phyloP scores from a whole-genome alignment of 305 asterid genomes.

The Fraxinus latifolia region DNA sequence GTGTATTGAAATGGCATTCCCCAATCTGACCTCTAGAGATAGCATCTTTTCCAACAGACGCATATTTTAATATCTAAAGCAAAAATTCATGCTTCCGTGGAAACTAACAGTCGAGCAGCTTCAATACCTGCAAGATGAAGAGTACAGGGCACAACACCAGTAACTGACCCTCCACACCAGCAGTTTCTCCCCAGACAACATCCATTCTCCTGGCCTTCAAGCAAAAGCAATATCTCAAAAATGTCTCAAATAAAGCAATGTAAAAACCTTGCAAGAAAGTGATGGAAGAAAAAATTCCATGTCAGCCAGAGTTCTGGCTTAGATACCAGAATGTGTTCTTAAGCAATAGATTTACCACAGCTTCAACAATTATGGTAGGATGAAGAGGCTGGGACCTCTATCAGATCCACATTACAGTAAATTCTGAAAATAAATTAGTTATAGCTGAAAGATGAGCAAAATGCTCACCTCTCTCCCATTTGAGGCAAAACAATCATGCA shows the following conservation, averaged over 20 bases:
- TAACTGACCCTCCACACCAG: constrained; percentile 96
- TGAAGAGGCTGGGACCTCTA: constrained; percentile 3
- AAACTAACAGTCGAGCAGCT: background rate
- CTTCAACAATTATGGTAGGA: background rate
- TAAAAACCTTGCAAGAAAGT: background rate
- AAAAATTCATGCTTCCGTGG: background rate
- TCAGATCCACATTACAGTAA: background rate
- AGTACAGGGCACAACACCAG: constrained; percentile 72
- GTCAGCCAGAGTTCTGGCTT: background rate
- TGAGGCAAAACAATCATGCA: background rate
- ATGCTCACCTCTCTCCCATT: background rate
- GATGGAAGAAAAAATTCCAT: background rate
- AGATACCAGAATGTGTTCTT: background rate
- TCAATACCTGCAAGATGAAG: constrained; percentile 74
- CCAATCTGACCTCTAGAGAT: background rate
- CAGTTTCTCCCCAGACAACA: constrained; percentile 99
- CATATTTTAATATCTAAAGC: background rate
- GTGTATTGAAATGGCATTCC: background rate
- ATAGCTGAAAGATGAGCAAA: background rate
- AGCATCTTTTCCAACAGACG: background rate
- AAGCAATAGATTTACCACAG: background rate
- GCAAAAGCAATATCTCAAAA: constrained; percentile 16
- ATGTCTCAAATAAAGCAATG: constrained; percentile 16
- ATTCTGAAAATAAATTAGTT: background rate
- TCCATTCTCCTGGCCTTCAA: constrained; percentile 69